Base-by-base conservation (phyloP, 2,329 filamentous ascomycete genomes). In the Graphilbum fragrans region DNA sequence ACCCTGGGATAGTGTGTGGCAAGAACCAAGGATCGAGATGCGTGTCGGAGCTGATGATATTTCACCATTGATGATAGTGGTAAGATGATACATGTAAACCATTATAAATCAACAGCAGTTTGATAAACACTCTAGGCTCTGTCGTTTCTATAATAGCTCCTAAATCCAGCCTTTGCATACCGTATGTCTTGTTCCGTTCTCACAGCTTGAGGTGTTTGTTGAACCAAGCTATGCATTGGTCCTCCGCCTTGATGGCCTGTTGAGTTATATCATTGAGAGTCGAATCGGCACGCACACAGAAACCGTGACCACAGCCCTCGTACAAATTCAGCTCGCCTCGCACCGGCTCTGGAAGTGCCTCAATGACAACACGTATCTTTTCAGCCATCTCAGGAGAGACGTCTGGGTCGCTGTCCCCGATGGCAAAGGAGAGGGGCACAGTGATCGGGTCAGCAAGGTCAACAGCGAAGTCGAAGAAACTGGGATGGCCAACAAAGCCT, bases 401-500 rank as follows among this genome's bases (percentile, higher is more conserved):
- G 36, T 56, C 57, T 34, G 57, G 51, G 49, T 75, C 72, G 3
- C 55, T 50, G 27, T 68, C 64, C 4, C 63, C 67, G 5, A 70
- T 46, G 2, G 65, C 64, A 42, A 73, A 61, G 31, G 63, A 64
- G 21, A 69, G 47, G 3, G 72, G 71, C 14, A 62, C 44, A 2
- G 46, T 53, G 3, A 70, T 53, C 31, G 58, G 60, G 38, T 77
- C 72, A 11, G 45, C 57, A 23, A 59, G 60, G 39, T 78, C 73
- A 11, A 43, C 56, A 0, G 69, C 67, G 3, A 77, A 41, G 0
- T 49, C 51, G 20, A 79, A 45, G 19, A 65, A 49, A 38, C 64
- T 70, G 3, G 74, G 72, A 50, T 77, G 72, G 10, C 64, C 70
- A 1, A 66, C 64, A 49, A 74, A 74, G 8, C 53, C 69, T 7